Base-by-base conservation (phyloP, 1,284 basidiomycete genomes). In the Cutaneotrichosporon mucoides region DNA sequence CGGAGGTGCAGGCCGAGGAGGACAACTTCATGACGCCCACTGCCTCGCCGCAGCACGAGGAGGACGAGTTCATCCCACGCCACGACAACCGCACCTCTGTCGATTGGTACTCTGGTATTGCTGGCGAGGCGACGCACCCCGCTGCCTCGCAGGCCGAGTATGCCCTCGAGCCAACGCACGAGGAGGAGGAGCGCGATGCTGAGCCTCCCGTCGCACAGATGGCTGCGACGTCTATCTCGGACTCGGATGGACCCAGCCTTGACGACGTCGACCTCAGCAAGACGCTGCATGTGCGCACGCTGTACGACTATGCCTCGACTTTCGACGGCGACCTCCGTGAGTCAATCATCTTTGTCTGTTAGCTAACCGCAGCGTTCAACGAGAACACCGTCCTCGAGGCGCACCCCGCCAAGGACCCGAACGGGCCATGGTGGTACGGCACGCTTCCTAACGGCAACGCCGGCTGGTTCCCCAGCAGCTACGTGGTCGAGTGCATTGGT, bases 381-480 rank as follows among this genome's bases (percentile, higher is more conserved):
- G 88, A 91, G 73, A 94, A 97, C 73, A 72, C 87, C 12, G 81
- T 95, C 47, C 79, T 99, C 16, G 79, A 81, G 16, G 91, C 89
- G 2, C 85, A 94, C 76, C 92, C 93, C 0, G 88, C 91, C 8
- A 94, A 90, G 76, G 91, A 94, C 70, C 48, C 69, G 1, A 56
- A 55, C 15, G 78, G 78, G 46, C 79, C 81, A 11, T 99, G 96
- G 95, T 94, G 92, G 89, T 92, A 90, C 74, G 95, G 92, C 43
- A 73, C 85, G 10, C 78, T 87, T 16, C 84, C 81, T 47, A 84
- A 83, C 44, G 85, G 87, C 13, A 85, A 84, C 70, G 83, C 85
- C 50, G 95, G 95, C 1, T 87, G 93, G 80, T 91, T 98, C 84
- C 96, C 96, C 0, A 87, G 87, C 72, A 86, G 87, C 1, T 99